A percentile compares a stretch with the other conserved stretches of the same genome.
Evolutionary conservation across 441 rosid species (phyloP).

Genomic region (Cnidoscolus chayamansa): DNA sequence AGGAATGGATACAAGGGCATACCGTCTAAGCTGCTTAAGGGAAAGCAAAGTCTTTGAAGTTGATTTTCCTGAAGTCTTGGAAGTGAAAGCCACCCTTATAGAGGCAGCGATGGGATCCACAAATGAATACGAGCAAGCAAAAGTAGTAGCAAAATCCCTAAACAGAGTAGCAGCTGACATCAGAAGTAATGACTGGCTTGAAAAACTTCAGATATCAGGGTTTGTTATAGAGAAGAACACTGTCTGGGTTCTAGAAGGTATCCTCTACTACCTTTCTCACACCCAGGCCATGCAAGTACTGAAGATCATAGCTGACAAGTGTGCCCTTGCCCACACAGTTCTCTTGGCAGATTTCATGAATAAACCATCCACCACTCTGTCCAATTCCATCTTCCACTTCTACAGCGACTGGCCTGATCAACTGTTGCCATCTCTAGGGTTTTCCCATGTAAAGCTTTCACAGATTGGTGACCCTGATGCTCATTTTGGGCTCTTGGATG

Average conservation of each 20-base stretch:
- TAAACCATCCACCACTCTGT: slow-evolving; percentile 68
- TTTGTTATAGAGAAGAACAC: slow-evolving; percentile 60
- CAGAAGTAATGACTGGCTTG: slow-evolving; percentile 58
- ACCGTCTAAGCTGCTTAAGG: slow-evolving; percentile 65
- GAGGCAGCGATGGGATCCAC: slow-evolving; percentile 55
- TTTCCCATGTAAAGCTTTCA: slow-evolving; percentile 73
- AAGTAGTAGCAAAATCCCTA: slow-evolving; percentile 62
- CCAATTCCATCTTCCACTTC: slow-evolving; percentile 67
- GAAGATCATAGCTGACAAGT: slow-evolving; percentile 67
- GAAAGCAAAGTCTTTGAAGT: slow-evolving; percentile 73
- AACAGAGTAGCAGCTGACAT: slow-evolving; percentile 73
- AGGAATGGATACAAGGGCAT: slow-evolving; percentile 96
- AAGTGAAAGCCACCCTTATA: slow-evolving; percentile 53
- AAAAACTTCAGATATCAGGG: slow-evolving; percentile 68
- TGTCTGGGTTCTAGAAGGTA: slow-evolving; percentile 87
- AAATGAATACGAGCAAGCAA: slow-evolving; percentile 38
- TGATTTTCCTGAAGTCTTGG: slow-evolving; percentile 74
- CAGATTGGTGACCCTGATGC: slow-evolving; percentile 94
- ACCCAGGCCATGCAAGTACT: slow-evolving; percentile 83
- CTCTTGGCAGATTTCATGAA: slow-evolving; percentile 95
- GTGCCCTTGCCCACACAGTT: slow-evolving; percentile 53
- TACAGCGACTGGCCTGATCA: slow-evolving; percentile 95
- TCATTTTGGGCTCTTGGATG: slow-evolving; percentile 68
- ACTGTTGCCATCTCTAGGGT: slow-evolving; percentile 77
- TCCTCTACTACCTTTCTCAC: slow-evolving; percentile 77